Evolutionary conservation across 2,329 filamentous ascomycete species (phyloP), one percentile per base, ranked within the genome.

Genomic region (Bipolaris zeicola): DNA sequence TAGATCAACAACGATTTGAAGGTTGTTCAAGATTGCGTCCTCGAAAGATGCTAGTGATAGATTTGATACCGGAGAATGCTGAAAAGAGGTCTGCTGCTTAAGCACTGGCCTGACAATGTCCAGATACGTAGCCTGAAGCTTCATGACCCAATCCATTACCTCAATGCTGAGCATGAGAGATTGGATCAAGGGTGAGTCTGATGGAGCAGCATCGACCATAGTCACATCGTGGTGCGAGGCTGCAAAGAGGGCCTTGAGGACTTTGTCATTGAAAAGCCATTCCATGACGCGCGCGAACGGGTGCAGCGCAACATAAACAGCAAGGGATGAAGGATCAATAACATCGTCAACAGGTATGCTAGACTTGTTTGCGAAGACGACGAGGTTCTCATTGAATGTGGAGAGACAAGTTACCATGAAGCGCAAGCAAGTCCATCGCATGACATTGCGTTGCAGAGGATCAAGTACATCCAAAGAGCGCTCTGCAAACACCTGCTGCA

Each of bases 261-360:
- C 91, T 62, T 89, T 91, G 69, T 96, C 91, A 71, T 96, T 97
- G 76, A 96, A 96, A 77, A 99, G 86, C 92, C 95, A 98, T 72
- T 99, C 95, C 90, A 98, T 97, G 14, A 96, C 89, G 57, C 96
- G 87, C 3, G 91, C 88, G 70, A 98, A 99, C 0, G 96, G 94
- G 77, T 99, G 96, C 50, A 96, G 84, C 22, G 87, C 86, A 56
- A 95, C 87, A 72, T 99, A 99, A 5, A 85, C 84, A 47, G 87
- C 86, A 4, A 98, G 81, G 53, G 90, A 90, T 2, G 88, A 89
- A 3, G 91, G 84, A 39, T 84, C 84, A 62, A 96, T 91, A 14
- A 89, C 85, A 8, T 84, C 79, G 72, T 97, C 92, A 14, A 96
- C 87, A 24, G 85, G 81, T 28, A 96, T 82, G 58, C 85, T 89